These are phyloP conservation scores for Aquilaria agallochum DNA, from an alignment of 441 rosid genomes.

Conservation along the genomic window DNA sequence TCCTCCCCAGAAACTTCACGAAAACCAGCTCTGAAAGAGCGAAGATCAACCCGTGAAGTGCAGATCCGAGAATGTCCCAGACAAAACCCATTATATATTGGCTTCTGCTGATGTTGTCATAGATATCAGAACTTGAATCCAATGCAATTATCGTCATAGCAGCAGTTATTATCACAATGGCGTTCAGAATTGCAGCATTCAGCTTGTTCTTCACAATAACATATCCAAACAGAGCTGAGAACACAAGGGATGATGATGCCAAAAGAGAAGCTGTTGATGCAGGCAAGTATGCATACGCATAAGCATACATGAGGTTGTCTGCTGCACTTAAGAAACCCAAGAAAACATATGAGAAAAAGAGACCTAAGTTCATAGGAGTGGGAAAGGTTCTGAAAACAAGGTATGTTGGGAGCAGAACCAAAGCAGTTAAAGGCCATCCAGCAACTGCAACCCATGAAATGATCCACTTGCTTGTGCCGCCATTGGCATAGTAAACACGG, in stretches of 20 bases:
- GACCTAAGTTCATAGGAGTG: conserved; percentile 46
- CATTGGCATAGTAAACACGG: conserved; percentile 68
- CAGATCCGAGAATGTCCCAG: conserved; percentile 83
- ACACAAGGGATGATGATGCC: conserved; percentile 76
- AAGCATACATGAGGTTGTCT: conserved; percentile 79
- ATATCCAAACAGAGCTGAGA: conserved; percentile 66
- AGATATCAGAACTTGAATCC: conserved; percentile 76
- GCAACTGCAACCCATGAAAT: conserved; percentile 90
- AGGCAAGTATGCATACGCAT: conserved; percentile 84
- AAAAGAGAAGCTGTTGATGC: conserved; percentile 85
- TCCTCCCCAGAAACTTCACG: conserved; percentile 60
- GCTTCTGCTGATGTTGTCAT: conserved; percentile 32
- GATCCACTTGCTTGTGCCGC: conserved; percentile 89
- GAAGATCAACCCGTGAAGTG: conserved; percentile 79
- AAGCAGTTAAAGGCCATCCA: conserved; percentile 77
- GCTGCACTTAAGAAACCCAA: conserved; percentile 74
- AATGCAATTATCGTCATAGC: conserved; percentile 71
- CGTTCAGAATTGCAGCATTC: conserved; percentile 60
- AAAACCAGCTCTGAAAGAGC: conserved; percentile 81
- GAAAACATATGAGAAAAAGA: conserved; percentile 43
- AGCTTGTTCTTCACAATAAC: conserved; percentile 62
- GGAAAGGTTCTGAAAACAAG: conserved; percentile 42
- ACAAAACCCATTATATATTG: conserved; percentile 71
- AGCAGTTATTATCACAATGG: conserved; percentile 62
- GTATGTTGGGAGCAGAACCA: conserved; percentile 51